Base-by-base conservation (phyloP, 768 basidiomycete species). In the Boletus tylopilopsis region DNA sequence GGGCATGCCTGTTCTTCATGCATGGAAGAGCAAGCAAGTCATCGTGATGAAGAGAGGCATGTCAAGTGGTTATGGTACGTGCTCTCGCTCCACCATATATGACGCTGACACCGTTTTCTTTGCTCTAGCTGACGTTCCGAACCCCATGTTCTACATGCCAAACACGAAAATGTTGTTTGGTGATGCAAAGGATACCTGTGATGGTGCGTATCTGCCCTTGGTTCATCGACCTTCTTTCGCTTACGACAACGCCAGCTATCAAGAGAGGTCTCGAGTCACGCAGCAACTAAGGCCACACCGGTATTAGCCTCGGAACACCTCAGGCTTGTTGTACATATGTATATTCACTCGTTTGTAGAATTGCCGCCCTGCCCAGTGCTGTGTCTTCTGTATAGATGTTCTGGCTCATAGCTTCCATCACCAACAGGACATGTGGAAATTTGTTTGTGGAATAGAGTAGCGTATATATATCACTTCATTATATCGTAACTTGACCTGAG, bases 121-220 rank as follows among this genome's bases (percentile, higher is more conserved):
- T 15, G 1, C 36, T 54, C 42, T 66, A 87, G 90, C 92, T 45
- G 90, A 93, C 64, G 90, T 93, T 10, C 91, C 89, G 11, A 94
- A 94, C 64, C 91, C 91, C 18, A 87, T 94, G 85, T 94, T 94
- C 76, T 94, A 88, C 68, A 90, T 91, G 85, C 80, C 84, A 19
- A 84, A 85, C 38, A 87, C 91, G 21, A 88, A 85, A 71, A 94
- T 94, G 92, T 60, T 94, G 54, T 94, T 94, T 58, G 91, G 92
- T 37, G 92, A 94, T 66, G 92, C 92, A 29, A 92, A 91, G 64
- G 87, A 89, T 60, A 88, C 86, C 25, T 93, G 91, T 58, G 92
- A 94, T 67, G 90, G 87, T 86, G 51, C 57, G 72, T 55, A 27
- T 51, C 23, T 38, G 19, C 24, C 13, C 15, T 48, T 27, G 24